phyloP scores from a whole-genome alignment of 306 rosid genomes.

The Arachis stenosperma region DNA sequence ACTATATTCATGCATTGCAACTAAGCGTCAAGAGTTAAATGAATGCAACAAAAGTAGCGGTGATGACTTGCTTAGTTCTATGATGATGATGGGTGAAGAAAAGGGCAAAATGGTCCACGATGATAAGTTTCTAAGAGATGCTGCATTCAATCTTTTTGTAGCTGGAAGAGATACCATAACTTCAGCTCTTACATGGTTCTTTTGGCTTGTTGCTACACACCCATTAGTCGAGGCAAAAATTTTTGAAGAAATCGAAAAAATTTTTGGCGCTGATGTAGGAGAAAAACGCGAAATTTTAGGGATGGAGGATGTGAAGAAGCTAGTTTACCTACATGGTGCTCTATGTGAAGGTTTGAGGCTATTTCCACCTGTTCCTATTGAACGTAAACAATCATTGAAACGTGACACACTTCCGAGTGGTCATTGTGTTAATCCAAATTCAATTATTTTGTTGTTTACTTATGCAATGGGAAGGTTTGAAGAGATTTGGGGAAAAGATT shows the following conservation, averaged over 20 bases:
- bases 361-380: slow-evolving; percentile 54
- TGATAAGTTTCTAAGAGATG: slow-evolving; percentile 53
- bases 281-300: neutral
- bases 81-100: slow-evolving; percentile 2
- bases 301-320: slow-evolving; percentile 29
- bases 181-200: slow-evolving; percentile 55
- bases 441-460: slow-evolving; percentile 29
- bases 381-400: slow-evolving; percentile 33
- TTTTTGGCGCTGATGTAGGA: neutral
- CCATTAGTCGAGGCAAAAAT: slow-evolving; percentile 54
- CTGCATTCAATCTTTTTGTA: slow-evolving; percentile 38
- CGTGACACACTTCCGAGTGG: slow-evolving; percentile 63
- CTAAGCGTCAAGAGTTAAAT: slow-evolving; percentile 30
- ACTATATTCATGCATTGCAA: slow-evolving; percentile 32
- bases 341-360: slow-evolving; percentile 57
- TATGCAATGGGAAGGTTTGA: slow-evolving; percentile 66
- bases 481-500: slow-evolving; percentile 59
- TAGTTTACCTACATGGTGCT: slow-evolving; percentile 61
- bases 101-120: neutral
- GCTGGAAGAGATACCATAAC: slow-evolving; percentile 56
- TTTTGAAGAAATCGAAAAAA: slow-evolving; percentile 45
- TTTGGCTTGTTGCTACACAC: slow-evolving; percentile 48
- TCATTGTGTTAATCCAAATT: slow-evolving; percentile 32
- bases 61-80: slow-evolving; percentile 41
- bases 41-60: neutral